Base-by-base conservation (phyloP, 257 asterid species). In the Solanum sejunctum region DNA sequence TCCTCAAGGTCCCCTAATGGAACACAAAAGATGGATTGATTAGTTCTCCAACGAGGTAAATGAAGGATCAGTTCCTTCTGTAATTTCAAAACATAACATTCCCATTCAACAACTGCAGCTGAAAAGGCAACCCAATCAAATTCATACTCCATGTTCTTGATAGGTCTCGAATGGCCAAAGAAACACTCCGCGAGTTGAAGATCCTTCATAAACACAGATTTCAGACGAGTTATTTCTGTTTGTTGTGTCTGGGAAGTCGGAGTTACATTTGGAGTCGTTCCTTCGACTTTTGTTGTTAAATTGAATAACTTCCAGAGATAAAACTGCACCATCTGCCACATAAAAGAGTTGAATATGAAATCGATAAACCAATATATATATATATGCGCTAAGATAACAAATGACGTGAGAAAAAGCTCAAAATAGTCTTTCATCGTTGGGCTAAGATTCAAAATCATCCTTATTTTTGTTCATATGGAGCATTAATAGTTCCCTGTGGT, bases 101-200 rank as follows among this genome's bases (percentile, higher is more conserved):
- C 98, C 98, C 99, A 95, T 20, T 92, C 92, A 43, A 75, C 63
- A 88, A 92, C 86, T 26, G 89, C 89, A 81, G 87, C 86, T 87
- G 86, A 89, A 85, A 96, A 92, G 21, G 75, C 75, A 28, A 20
- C 81, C 91, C 90, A 85, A 49, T 92, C 89, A 49, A 95, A 88
- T 12, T 21, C 49, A 84, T 64, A 77, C 41, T 63, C 84, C 61
- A 26, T 20, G 61, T 86, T 85, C 60, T 81, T 89, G 43, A 87
- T 85, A 73, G 80, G 17, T 7, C 20, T 39, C 21, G 77, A 61
- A 41, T 80, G 70, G 28, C 85, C 89, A 39, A 91, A 81, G 55
- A 90, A 86, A 26, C 86, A 72, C 66, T 86, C 84, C 1, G 89
- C 91, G 36, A 83, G 88, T 54, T 43, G 88, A 83, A 32, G 39